Evolutionary conservation across 768 basidiomycete species (phyloP), one percentile per base, ranked within the genome.

Genomic region (Kwoniella botswanensis): DNA sequence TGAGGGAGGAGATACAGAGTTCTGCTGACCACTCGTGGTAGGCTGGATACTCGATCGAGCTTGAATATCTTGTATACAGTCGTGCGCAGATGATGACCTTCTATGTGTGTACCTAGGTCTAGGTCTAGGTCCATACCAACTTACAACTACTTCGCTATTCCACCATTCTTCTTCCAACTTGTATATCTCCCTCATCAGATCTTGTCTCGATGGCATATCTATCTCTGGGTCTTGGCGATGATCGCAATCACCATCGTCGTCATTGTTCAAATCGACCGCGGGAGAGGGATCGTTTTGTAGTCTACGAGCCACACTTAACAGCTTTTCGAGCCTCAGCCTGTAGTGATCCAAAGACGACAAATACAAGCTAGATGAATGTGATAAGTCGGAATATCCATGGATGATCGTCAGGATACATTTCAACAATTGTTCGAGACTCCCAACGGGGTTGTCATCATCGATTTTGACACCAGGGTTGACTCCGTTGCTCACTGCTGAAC

Each of bases 81-180:
- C 6, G n/a, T 15, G 12, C 4, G 17, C 1, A 10, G 4, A 15
- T 7, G n/a, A 58, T 58, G 4, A 17, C 15, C 57, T 15, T 15
- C 15, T 29, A 9, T 12, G 1, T 17, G 57, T 26, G 17, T 4
- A 35, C 6, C 9, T 24, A 13, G 24, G 44, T 58, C 35, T 22
- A 1, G 76, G 78, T 65, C 63, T 42, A 12, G 78, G 78, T 2
- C 78, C 78, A 43, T 71, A 79, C 78, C 78, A 79, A 15, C 73
- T 65, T 29, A 71, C 76, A 5, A 72, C 76, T 13, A 79, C 69
- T 53, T 75, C 74, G 29, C 71, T 74, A 24, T 29, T 35, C 78
- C 78, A 77, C 78, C 78, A 79, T 11, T 77, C 76, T 1, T 41
- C 24, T 63, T 77, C 78, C 42, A 79, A 64, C 10, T 17, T 35